Base-by-base conservation (phyloP, 2,329 filamentous ascomycete genomes). In the Diaporthe sp. region DNA sequence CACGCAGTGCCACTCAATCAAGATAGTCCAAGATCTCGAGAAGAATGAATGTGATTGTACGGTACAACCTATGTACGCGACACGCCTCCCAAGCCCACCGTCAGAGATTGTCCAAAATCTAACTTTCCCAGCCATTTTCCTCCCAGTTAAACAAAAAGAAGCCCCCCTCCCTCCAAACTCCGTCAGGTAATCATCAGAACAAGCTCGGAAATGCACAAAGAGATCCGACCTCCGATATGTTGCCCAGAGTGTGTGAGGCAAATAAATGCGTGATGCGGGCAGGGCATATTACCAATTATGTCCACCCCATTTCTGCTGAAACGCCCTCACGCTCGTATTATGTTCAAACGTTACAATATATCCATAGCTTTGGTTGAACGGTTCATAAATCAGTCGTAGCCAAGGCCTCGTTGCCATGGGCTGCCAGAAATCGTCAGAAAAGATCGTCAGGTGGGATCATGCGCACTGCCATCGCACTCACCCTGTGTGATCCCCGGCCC, bases 401-500 rank as follows among this genome's bases (percentile, higher is more conserved):
- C 88, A 74, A 88, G 88, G 79, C 88, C 88, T 79, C 88, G 87
- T 83, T 90, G 88, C 88, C 88, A 90, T 78, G 88, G 88, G 82
- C 88, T 90, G 79, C 47, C 71, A 70, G 39, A 42, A 57, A 39
- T 60, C 77, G 83, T 77, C 81, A 80, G 75, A 76, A 78, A 58
- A 53, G 74, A 39, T 71, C 37, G 67, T 74, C 73, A 34, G 20
- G 34, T 31, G n/a, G 49, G 61, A 25, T 42, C 42, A 31, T n/a
- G 17, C 61, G 37, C 15, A 44, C n/a, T 47, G 25, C n/a, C 15
- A 76, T 31, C 39, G 5, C n/a, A 53, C 86, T 85, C 81, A 89
- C 88, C 86, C 88, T 63, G 86, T 81, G 78, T 85, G 87, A 78
- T 86, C 86, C 76, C 87, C 85, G 71, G 80, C 78, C 81, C 85